Base-by-base conservation (phyloP, 495 filamentous ascomycete species). In the Stereocaulon alpinum region DNA sequence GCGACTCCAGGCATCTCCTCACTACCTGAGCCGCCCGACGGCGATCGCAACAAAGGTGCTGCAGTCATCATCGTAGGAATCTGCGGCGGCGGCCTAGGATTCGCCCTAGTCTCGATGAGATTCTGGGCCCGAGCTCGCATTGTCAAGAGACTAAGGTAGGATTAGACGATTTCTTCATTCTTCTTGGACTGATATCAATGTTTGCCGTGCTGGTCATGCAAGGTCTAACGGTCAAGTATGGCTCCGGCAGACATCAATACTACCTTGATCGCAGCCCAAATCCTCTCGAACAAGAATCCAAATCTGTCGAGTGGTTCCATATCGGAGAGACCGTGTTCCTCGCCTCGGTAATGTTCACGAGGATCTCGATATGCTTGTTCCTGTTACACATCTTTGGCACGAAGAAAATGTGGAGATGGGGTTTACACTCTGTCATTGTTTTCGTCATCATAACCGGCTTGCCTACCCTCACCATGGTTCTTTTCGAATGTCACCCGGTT, bases 361-460 rank as follows among this genome's bases (percentile, higher is more conserved):
- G 74, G 56, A 65, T 75, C 34, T 77, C 76, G 44, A 63, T 77
- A 42, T 73, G 73, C 62, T 67, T 76, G 42, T 76, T 76, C 69
- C 56, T 77, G 2, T 58, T 78, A 66, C 72, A 73, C 48, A 74
- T 77, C 59, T 62, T 62, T 44, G 27, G 45, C 29, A 73, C 72
- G 10, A 66, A 74, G 48, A 67, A 58, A 27, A 59, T 61, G 1
- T 57, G 55, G 42, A 71, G 69, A 22, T 74, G 67, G 70, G 64
- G 63, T 7, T 68, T 77, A 2, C 74, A 73, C 40, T 63, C 52
- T 30, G 71, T 76, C 47, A 74, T 74, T 68, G 40, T 54, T 20
- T 59, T 76, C 18, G 71, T 71, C 9, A 66, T 68, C 6, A 22
- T 71, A 24, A 67, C 67, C 6, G 69, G 71, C 9, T 40, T 76